Base-by-base conservation (phyloP, 108 stramenopile species). In the Skeletonema costatum region DNA sequence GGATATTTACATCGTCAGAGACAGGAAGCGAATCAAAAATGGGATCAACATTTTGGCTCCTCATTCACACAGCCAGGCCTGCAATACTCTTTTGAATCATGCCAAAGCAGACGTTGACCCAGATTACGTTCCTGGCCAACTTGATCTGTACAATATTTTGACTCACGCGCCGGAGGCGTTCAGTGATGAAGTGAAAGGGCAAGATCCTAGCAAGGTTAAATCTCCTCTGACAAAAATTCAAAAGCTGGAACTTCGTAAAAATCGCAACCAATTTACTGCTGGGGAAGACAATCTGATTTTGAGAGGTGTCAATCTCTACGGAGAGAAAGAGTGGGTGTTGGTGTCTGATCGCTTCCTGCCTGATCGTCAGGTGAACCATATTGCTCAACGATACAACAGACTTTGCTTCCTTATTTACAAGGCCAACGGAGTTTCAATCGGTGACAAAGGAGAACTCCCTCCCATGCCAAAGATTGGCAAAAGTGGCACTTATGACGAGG, bases 311-410 rank as follows among this genome's bases (percentile, higher is more conserved):
- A 89, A 87, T 65, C 68, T 96, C 17, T 96, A 92, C 60, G 94
- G 94, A 14, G 94, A 96, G 64, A 96, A 96, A 38, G 92, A 96
- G 76, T 96, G 94, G 94, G 78, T 91, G 44, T 68, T 93, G 59
- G 89, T 96, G 41, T 87, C 89, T 3, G 92, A 96, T 78, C 84
- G 94, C 13, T 96, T 90, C 46, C 71, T 96, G 29, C 94, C 94
- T 8, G 92, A 96, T 64, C 78, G 94, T 31, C 80, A 86, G 10
- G 76, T 90, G 32, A 92, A 89, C 71, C 72, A 83, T 9, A 93
- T 96, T 62, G 89, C 92, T 6, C 92, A 92, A 69, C 81, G 94
- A 53, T 96, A 96, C 77, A 85, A 87, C 30, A 88, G 90, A 59
- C 85, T 96, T 6, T 90, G 89, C 66, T 82, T 96, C 17, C 87